Conservation (phyloP, 257 asterid species). For the Lycium barbarum region DNA sequence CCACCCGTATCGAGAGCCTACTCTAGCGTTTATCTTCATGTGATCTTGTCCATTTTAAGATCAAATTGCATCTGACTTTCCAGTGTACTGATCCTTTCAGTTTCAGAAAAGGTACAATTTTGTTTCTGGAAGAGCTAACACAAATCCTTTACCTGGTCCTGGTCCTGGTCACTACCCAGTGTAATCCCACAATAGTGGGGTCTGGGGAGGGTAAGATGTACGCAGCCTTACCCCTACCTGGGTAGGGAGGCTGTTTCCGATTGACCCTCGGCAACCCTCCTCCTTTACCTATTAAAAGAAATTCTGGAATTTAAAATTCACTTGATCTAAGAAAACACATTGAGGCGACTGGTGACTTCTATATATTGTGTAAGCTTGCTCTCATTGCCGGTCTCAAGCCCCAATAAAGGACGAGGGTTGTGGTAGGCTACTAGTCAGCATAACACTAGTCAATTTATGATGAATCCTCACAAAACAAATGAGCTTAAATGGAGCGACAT, state of each 20-base stretch:
- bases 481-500: neutral
- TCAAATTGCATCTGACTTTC: neutral
- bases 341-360: neutral
- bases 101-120: neutral
- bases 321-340: neutral
- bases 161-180: too few relatives aligned
- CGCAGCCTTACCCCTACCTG: too few relatives aligned
- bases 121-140: slow-evolving; percentile 11
- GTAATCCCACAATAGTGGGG: too few relatives aligned
- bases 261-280: too few relatives aligned
- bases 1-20: neutral
- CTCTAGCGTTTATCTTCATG: neutral
- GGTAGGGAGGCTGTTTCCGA: too few relatives aligned
- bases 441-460: neutral
- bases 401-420: neutral
- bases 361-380: neutral
- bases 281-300: slow-evolving; percentile 1
- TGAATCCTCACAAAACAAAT: neutral
- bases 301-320: neutral
- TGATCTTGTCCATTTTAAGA: neutral
- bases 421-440: neutral
- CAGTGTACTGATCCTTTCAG: neutral
- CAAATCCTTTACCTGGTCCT: neutral
- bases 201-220: too few relatives aligned
- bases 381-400: neutral